phyloP scores from a whole-genome alignment of 192 early-diverging fungal genomes.

The Podila minutissima region DNA sequence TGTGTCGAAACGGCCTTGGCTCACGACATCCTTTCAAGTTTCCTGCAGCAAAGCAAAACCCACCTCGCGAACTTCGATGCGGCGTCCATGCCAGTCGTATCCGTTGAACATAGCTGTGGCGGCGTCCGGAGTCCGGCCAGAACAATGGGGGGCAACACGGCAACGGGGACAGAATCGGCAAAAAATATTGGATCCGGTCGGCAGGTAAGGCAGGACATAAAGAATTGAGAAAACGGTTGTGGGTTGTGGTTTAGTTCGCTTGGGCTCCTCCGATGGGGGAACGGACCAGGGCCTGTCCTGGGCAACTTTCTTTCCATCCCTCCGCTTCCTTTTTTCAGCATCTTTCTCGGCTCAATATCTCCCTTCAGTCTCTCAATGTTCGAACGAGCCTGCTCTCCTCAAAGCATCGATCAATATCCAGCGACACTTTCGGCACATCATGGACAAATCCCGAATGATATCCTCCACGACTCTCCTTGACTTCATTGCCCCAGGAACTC shows the following conservation, averaged over 20 bases:
- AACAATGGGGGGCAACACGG: not conserved
- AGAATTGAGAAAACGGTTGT: not conserved
- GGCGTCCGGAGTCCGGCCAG: not conserved
- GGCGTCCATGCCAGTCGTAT: conserved; percentile 79
- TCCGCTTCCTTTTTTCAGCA: not conserved
- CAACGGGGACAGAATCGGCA: not conserved
- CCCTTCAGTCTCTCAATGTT: no score
- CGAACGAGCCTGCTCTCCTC: no score
- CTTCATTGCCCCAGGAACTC: no score
- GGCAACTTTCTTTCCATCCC: not conserved
- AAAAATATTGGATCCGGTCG: not conserved
- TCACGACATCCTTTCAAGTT: no score
- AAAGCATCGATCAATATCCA: no score
- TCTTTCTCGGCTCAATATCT: no score
- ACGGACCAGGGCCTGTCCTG: not conserved
- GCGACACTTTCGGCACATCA: no score
- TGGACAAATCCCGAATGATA: no score
- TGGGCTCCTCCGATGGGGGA: not conserved
- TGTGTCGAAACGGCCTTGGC: no score
- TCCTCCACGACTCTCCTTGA: no score
- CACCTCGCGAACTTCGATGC: conserved; percentile 86
- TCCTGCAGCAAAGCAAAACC: conserved; percentile 21
- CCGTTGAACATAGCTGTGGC: conserved; percentile 79
- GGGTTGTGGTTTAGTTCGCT: conserved; percentile 1
- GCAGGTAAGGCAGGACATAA: not conserved